Percentiles rank a stretch among this genome's conserved stretches.
These are phyloP conservation scores for Schizophyllum amplum DNA, from an alignment of 1,284 basidiomycete species.

Conservation along the genomic window DNA sequence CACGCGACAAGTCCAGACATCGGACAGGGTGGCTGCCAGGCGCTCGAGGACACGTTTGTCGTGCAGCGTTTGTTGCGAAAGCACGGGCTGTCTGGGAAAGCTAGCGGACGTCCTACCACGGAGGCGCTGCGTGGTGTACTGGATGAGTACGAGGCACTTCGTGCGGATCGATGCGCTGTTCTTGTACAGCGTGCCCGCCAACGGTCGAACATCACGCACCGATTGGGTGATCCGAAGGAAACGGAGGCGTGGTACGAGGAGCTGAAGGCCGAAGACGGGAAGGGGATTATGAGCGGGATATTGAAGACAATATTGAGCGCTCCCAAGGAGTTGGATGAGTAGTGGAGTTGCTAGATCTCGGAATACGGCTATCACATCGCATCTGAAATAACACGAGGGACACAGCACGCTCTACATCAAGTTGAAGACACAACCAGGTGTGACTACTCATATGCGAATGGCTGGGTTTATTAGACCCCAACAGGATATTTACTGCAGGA, in stretches of 20 bases:
- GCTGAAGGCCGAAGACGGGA: neutral
- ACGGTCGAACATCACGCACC: neutral
- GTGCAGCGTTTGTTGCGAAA: neutral
- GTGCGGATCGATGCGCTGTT: neutral
- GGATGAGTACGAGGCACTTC: neutral
- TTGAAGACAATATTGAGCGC: neutral
- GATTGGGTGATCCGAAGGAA: neutral
- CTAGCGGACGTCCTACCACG: neutral
- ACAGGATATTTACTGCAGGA: neutral
- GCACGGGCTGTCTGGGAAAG: neutral
- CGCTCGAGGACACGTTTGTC: slow-evolving; percentile 5
- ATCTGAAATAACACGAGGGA: no score
- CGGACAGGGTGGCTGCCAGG: slow-evolving; percentile 8
- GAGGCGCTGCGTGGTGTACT: neutral
- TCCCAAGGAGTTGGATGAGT: neutral
- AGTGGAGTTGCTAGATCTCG: neutral
- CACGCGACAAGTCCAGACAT: slow-evolving; percentile 7
- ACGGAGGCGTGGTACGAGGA: neutral
- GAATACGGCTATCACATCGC: neutral
- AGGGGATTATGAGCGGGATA: neutral
- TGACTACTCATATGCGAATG: no score
- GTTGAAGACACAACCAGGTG: no score
- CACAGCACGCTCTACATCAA: no score
- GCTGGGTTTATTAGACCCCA: no score
- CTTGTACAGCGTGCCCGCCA: neutral